Percentiles rank a stretch among this genome's conserved stretches.
phyloP scores from a whole-genome alignment of 768 basidiomycete species.

The Tephrocybe sp. region DNA sequence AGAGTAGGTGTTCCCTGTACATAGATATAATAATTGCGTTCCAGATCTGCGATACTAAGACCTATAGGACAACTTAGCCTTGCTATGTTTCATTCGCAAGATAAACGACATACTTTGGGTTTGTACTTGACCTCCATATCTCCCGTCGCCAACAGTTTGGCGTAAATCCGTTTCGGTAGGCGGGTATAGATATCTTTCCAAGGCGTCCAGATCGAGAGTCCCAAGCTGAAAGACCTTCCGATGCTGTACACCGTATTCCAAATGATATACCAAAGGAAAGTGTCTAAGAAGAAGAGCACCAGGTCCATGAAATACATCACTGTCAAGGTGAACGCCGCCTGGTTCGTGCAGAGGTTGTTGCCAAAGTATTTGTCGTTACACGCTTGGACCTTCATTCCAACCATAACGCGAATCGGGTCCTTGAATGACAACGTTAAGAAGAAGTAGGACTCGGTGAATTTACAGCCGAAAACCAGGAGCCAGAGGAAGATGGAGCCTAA shows the following conservation, averaged over 20 bases:
- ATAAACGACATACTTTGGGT: conserved; percentile 74
- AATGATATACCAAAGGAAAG: conserved; percentile 99
- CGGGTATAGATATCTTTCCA: conserved; percentile 98
- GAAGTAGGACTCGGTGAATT: conserved; percentile 96
- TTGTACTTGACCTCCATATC: conserved; percentile 99
- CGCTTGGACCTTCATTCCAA: conserved; percentile 91
- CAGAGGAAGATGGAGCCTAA: conserved; percentile 80
- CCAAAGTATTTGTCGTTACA: conserved; percentile 90
- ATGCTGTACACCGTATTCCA: conserved; percentile 97
- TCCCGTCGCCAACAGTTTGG: conserved; percentile 88
- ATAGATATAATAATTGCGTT: conserved; percentile 99
- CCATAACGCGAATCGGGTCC: conserved; percentile 93
- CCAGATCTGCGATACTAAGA: conserved; percentile 98
- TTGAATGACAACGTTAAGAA: conserved; percentile 95
- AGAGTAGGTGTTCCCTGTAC: conserved; percentile 98
- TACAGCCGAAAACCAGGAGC: conserved; percentile 94
- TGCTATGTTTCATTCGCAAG: not conserved
- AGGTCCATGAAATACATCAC: conserved; percentile 99
- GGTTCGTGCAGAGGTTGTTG: conserved; percentile 80
- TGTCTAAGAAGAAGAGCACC: conserved; percentile 96
- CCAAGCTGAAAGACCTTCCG: conserved; percentile 83
- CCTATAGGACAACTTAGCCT: conserved; percentile 40
- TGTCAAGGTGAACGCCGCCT: conserved; percentile 91
- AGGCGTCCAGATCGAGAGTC: conserved; percentile 97
- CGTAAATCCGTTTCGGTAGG: conserved; percentile 94